A percentile compares a stretch with the other conserved stretches of the same genome.
phyloP scores from a whole-genome alignment of 345 rosid genomes.

The Eucalyptus caleyi region DNA sequence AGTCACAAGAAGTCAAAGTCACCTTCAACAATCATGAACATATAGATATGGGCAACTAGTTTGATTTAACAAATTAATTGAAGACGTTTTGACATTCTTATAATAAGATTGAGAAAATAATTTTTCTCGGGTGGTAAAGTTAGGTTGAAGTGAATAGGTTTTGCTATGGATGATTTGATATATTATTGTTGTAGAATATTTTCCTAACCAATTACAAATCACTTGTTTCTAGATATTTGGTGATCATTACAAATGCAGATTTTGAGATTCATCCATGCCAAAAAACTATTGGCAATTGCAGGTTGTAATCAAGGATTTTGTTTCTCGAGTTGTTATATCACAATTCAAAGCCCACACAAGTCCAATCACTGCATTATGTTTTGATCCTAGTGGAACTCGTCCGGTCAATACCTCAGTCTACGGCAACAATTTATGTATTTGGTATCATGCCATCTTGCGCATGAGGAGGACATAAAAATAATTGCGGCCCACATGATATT shows the following conservation, averaged over 20 bases:
- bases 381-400: too few species aligned
- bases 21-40: not conserved
- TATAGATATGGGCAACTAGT: not conserved
- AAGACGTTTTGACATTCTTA: not conserved
- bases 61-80: not conserved
- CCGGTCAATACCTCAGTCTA: fast-evolving
- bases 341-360: too few species aligned
- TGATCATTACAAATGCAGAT: too few species aligned
- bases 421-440: too few species aligned
- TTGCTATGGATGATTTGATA: not conserved
- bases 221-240: not conserved
- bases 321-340: too few species aligned
- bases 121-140: fast-evolving
- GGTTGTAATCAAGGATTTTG: too few species aligned
- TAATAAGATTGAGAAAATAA: not conserved
- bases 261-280: too few species aligned
- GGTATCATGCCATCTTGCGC: too few species aligned
- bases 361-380: too few species aligned
- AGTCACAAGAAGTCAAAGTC: fast-evolving
- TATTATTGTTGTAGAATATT: not conserved
- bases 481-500: too few species aligned
- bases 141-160: not conserved
- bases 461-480: too few species aligned
- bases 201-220: not conserved
- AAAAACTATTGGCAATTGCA: too few species aligned